These are phyloP conservation scores for Ballota nigra DNA, from an alignment of 257 asterid species.

Conservation along the genomic window DNA sequence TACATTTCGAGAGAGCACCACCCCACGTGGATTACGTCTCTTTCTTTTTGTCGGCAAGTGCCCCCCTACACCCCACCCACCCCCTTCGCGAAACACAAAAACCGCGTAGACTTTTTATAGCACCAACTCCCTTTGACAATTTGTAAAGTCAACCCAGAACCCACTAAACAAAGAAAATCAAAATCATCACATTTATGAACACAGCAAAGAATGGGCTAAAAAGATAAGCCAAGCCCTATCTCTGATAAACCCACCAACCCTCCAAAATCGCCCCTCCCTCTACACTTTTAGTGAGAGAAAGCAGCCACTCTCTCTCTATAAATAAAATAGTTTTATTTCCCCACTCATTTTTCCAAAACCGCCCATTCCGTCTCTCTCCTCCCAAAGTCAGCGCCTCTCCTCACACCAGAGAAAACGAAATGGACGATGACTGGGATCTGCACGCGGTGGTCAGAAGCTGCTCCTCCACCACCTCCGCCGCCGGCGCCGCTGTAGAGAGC, in stretches of 20 bases:
- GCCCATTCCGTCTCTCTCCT: constrained; percentile 9
- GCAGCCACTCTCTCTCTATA: constrained; percentile 23
- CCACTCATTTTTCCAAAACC: constrained; percentile 22
- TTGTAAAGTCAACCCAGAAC: constrained; percentile 33
- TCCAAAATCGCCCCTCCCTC: constrained; percentile 9
- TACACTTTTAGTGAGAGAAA: constrained; percentile 14
- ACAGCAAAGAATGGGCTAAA: not conserved
- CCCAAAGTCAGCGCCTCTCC: constrained; percentile 54
- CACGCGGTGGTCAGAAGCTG: constrained; percentile 96
- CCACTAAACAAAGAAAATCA: not conserved
- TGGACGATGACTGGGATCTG: constrained; percentile 95
- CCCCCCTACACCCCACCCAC: constrained; percentile 15
- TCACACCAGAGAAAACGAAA: constrained; percentile 24
- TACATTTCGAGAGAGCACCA: constrained; percentile 13
- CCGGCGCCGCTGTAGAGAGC: constrained; percentile 18
- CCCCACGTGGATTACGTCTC: constrained; percentile 26
- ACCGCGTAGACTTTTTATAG: constrained; percentile 48
- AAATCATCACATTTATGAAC: constrained; percentile 8
- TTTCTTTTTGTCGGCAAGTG: constrained; percentile 29
- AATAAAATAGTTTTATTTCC: constrained; percentile 19
- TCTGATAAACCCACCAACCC: constrained; percentile 19
- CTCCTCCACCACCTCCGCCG: constrained; percentile 40
- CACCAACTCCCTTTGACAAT: constrained; percentile 35
- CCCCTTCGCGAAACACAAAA: not conserved
- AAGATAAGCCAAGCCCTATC: not conserved